Conservation (phyloP, 345 rosid genomes). For the Citrus maxima region DNA sequence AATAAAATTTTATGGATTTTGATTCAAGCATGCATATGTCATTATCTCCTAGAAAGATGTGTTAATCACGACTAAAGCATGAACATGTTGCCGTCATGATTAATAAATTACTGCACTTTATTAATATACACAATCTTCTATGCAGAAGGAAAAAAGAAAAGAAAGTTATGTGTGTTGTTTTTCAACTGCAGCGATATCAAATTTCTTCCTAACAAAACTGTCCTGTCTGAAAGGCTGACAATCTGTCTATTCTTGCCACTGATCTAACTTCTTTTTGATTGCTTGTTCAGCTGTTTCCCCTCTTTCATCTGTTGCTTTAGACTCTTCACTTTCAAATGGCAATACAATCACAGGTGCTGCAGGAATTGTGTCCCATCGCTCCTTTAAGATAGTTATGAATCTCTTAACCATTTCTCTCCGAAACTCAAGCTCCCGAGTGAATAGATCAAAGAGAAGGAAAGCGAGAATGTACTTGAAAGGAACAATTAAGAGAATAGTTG, state of each 20-base stretch:
- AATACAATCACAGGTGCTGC: conserved; percentile 80
- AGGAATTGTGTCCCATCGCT: conserved; percentile 86
- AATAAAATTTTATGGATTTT: not conserved
- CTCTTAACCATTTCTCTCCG: conserved; percentile 71
- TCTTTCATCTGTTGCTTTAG: conserved; percentile 34
- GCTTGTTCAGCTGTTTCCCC: conserved; percentile 31
- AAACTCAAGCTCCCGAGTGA: conserved; percentile 85
- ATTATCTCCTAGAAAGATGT: not conserved
- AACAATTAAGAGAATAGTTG: conserved; percentile 52
- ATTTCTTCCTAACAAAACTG: not conserved
- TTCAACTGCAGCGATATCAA: not conserved
- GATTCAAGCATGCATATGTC: not conserved
- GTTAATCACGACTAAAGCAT: not conserved
- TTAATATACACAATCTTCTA: not conserved
- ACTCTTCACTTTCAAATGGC: conserved; percentile 53
- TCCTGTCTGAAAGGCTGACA: conserved; percentile 11
- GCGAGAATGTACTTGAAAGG: conserved; percentile 84
- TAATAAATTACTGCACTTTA: not conserved
- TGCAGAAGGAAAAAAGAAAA: not conserved
- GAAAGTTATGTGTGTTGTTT: not conserved
- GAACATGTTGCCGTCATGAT: not conserved
- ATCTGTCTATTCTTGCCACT: conserved; percentile 21
- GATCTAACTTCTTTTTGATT: conserved; percentile 28
- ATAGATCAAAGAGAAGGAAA: conserved; percentile 63
- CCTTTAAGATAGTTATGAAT: conserved; percentile 55